Evolutionary conservation across 257 asterid species (phyloP), one percentile per base, ranked within the genome.

Genomic region (Rauvolfia tetraphylla): DNA sequence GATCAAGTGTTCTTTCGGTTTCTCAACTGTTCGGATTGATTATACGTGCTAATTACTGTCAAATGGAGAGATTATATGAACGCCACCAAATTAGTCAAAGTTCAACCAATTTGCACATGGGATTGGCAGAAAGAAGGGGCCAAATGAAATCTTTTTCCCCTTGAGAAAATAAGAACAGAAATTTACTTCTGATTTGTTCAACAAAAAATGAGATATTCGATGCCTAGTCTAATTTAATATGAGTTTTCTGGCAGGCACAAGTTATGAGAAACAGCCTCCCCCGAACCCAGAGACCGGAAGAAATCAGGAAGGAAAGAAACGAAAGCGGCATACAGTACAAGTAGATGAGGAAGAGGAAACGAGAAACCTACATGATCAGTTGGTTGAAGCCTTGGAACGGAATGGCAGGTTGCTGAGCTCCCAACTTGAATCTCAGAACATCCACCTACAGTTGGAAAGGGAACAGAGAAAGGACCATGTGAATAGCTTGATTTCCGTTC

Each of bases 401-500:
- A 95, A 92, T n/a, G 95, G 95, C 1, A 87, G 82, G 41, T 34
- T 91, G 67, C 74, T 95, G 82, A 89, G 89, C 81, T 79, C 95
- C 13, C 96, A 91, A 38, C 85, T 95, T 0, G 95, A 92, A 76
- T 86, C 93, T 67, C 98, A 92, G 73, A 91, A 87, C 84, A 72
- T 68, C 7, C 85, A 92, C 80, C 83, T 84, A 54, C 81, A 85
- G 79, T 74, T 88, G 86, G 97, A 91, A 18, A 79, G 93, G 80
- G 97, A 92, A 85, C 96, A 92, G 79, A 89, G 92, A 12, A 88
- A 86, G 68, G 91, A 84, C 51, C 92, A 92, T 29, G 90, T 84
- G 33, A 83, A 84, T 77, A 87, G 89, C 87, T 82, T 95, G 66
- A 80, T 89, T 48, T 85, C 89, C 8, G 97, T 89, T 56, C 91